Conservation (phyloP, 2,329 filamentous ascomycete genomes). For the Cercospora beticola region DNA sequence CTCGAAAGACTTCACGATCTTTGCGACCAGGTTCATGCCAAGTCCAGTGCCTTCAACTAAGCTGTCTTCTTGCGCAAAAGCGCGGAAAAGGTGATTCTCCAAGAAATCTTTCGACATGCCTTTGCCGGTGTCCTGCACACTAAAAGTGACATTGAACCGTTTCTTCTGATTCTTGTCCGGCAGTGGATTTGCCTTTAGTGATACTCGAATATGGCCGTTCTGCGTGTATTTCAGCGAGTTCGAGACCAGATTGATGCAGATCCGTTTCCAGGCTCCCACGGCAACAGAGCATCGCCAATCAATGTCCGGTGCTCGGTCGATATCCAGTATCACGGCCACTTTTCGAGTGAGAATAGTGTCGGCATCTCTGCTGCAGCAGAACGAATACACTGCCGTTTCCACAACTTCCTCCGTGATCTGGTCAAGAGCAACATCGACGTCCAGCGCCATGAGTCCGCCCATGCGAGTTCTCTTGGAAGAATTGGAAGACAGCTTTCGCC, state of each 20-base stretch:
- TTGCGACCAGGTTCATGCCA: slow-evolving; percentile 63
- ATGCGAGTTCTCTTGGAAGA: slow-evolving; percentile 19
- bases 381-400: slow-evolving; percentile 50
- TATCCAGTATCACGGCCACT: slow-evolving; percentile 50
- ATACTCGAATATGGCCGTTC: slow-evolving; percentile 44
- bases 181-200: slow-evolving; percentile 25
- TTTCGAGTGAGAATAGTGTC: slow-evolving; percentile 30
- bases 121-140: slow-evolving; percentile 62
- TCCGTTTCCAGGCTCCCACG: slow-evolving; percentile 48
- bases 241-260: slow-evolving; percentile 50
- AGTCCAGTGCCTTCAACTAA: slow-evolving; percentile 63
- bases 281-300: slow-evolving; percentile 48
- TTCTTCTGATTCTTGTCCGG: slow-evolving; percentile 24
- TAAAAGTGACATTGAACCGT: slow-evolving; percentile 28
- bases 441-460: slow-evolving; percentile 28
- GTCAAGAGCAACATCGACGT: slow-evolving; percentile 43
- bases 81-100: slow-evolving; percentile 59
- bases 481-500: slow-evolving; percentile 10
- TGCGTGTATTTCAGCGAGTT: slow-evolving; percentile 52
- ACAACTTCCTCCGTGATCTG: slow-evolving; percentile 55
- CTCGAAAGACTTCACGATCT: slow-evolving; percentile 59
- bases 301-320: slow-evolving; percentile 37
- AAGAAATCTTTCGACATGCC: slow-evolving; percentile 67
- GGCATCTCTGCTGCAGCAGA: slow-evolving; percentile 30
- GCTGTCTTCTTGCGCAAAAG: slow-evolving; percentile 64